phyloP scores from a whole-genome alignment of 208 protist species.

The Strigomonas galati region DNA sequence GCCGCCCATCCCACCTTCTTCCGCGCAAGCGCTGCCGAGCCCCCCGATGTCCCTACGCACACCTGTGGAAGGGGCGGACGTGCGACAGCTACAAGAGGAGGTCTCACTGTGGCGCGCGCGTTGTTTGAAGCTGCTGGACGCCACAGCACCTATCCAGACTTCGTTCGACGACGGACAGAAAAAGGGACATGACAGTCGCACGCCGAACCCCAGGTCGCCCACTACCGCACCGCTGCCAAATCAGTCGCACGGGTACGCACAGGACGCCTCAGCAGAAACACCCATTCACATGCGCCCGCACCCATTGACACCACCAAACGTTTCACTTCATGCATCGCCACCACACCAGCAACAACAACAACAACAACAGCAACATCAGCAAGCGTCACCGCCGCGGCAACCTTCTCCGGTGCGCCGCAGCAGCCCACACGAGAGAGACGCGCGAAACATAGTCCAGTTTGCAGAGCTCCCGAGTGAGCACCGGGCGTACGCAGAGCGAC shows the following conservation, averaged over 20 bases:
- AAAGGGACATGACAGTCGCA: neutral
- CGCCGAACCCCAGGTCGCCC: neutral
- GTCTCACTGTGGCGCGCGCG: conserved; percentile 41
- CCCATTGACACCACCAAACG: neutral
- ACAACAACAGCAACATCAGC: too few relatives aligned
- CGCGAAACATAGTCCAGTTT: too few relatives aligned
- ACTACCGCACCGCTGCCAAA: neutral
- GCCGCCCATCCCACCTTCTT: neutral
- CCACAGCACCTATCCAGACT: neutral
- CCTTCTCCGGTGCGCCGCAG: too few relatives aligned
- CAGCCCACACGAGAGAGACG: too few relatives aligned
- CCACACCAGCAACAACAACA: too few relatives aligned
- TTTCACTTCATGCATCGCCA: neutral
- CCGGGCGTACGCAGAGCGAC: too few relatives aligned
- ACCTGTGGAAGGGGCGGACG: neutral
- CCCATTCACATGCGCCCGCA: neutral
- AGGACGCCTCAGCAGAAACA: neutral
- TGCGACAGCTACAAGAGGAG: conserved; percentile 36
- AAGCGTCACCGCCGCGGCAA: too few relatives aligned
- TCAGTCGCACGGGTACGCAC: too few relatives aligned
- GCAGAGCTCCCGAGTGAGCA: too few relatives aligned
- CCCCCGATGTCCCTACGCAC: conserved; percentile 2
- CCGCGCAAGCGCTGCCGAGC: neutral
- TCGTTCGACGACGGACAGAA: neutral
- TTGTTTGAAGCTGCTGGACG: conserved; percentile 32